Evolutionary conservation across 2,329 filamentous ascomycete genomes (phyloP).

Genomic region (Cercospora sp.): DNA sequence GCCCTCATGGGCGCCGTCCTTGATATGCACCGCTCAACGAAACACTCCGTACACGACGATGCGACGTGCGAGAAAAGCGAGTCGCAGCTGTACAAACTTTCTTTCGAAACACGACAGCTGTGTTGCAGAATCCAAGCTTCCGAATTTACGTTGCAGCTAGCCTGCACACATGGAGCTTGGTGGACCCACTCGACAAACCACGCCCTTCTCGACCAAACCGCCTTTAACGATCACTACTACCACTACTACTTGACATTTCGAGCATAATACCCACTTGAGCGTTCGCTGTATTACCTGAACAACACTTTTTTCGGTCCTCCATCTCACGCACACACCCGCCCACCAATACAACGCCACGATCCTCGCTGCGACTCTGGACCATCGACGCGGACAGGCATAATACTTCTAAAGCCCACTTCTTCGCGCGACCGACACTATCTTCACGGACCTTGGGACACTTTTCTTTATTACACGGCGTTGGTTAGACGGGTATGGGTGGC

Average conservation of each 20-base stretch:
- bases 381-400: slow-evolving; percentile 6
- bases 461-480: slow-evolving; percentile 22
- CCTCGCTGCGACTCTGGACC: slow-evolving; percentile 1
- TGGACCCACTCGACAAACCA: slow-evolving; percentile 7
- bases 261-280: slow-evolving; percentile 29
- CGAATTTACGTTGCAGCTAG: slow-evolving; percentile 15
- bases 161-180: slow-evolving; percentile 15
- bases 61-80: slow-evolving; percentile 3
- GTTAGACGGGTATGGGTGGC: slow-evolving; percentile 24
- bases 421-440: slow-evolving; percentile 6
- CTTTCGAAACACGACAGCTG: background rate
- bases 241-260: slow-evolving; percentile 15
- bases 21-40: slow-evolving; percentile 6
- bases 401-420: slow-evolving; percentile 5
- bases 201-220: slow-evolving; percentile 9
- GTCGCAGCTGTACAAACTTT: slow-evolving; percentile 16
- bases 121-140: slow-evolving; percentile 12
- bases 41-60: slow-evolving; percentile 1
- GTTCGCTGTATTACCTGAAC: slow-evolving; percentile 23
- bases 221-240: slow-evolving; percentile 7
- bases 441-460: slow-evolving; percentile 16
- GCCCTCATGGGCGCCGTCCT: background rate
- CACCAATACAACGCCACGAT: slow-evolving; percentile 4
- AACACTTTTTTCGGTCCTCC: slow-evolving; percentile 16
- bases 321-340: slow-evolving; percentile 1